Evolutionary conservation across 2,329 filamentous ascomycete genomes (phyloP), one percentile per base, ranked within the genome.

Genomic region (Ceratocystis harringtonii): DNA sequence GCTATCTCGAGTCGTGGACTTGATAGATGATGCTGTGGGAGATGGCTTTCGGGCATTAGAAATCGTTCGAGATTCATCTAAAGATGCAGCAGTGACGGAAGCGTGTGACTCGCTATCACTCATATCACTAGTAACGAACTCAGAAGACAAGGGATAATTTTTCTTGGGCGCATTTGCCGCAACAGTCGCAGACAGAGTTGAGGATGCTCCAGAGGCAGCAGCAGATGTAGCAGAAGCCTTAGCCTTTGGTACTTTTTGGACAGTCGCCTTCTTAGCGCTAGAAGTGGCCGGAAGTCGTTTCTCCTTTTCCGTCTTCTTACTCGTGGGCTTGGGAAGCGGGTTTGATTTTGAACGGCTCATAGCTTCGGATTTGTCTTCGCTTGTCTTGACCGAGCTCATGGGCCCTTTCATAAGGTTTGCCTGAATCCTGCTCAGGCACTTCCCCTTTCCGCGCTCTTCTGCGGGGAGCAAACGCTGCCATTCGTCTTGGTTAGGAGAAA

Each of bases 401-500:
- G 77, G 75, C 1, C 78, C 79, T 71, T 80, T 81, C 61, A 80
- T 82, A 57, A 87, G 77, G 8, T 79, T 78, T 10, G 79, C 81
- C 69, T 86, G 84, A 7, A 87, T 74, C 69, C 81, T 83, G 74
- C 84, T 86, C 43, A 87, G 73, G 62, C 80, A 81, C 62, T 81
- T 84, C 63, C 84, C 84, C 68, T 75, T 76, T 63, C 81, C 82
- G 62, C 84, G 77, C 65, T 86, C 82, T 60, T 80, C 77, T 68
- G 76, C 78, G 4, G 81, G 79, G 10, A 86, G 74, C n/a, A 87
- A 74, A 68, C 77, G 79, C 70, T 87, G 81, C 84, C 84, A 87
- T 63, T 83, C 78, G 0, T 79, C 78, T 66, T 85, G 83, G 0
- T 78, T 78, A 1, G 79, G 74, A 5, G 79, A 80, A 36, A 86